Base-by-base conservation (phyloP, 768 basidiomycete species). In the Leccinum variicolor region DNA sequence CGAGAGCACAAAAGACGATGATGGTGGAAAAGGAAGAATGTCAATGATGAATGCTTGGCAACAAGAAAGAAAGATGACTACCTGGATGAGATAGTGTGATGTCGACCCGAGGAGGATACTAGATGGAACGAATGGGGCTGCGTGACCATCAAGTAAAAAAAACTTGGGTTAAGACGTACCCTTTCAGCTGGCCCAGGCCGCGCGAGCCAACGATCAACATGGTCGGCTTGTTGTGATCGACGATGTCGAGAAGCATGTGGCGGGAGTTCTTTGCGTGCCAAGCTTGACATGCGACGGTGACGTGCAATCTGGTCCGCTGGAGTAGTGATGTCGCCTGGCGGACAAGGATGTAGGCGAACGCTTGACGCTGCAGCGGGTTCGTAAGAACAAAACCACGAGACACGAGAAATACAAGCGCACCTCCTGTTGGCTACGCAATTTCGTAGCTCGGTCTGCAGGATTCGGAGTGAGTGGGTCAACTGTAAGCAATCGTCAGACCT, bases 151-250 rank as follows among this genome's bases (percentile, higher is more conserved):
- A 5, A 51, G 41, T 11, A 26, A 9, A 10, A 2, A 2, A 23
- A 14, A 15, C 21, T 15, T 8, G 3, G 25, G 21, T 33, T 8
- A 23, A 46, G 11, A 73, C 83, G 59, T 56, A 93, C 91, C 93
- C 93, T 68, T 94, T 94, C 53, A 98, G 73, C 64, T 92, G 86
- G 19, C 91, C 83, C 17, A 95, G 61, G 58, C 95, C 95, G 50
- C 95, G 85, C n/a, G 92, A 95, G 4, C 95, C 95, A 10, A 97
- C 95, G 54, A 98, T 96, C 31, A 94, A 77, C 91, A 97, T 94
- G 8, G 84, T 85, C 1, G 95, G 95, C 56, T 93, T 86, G 36
- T 86, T 77, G 67, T 90, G 83, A 66, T 98, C 95, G 25, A 96
- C 87, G 53, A 98, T 83, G 65, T 95, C 90, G 83, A 96, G 76